phyloP scores from a whole-genome alignment of 2,329 filamentous ascomycete genomes.

The Nemania sp. region DNA sequence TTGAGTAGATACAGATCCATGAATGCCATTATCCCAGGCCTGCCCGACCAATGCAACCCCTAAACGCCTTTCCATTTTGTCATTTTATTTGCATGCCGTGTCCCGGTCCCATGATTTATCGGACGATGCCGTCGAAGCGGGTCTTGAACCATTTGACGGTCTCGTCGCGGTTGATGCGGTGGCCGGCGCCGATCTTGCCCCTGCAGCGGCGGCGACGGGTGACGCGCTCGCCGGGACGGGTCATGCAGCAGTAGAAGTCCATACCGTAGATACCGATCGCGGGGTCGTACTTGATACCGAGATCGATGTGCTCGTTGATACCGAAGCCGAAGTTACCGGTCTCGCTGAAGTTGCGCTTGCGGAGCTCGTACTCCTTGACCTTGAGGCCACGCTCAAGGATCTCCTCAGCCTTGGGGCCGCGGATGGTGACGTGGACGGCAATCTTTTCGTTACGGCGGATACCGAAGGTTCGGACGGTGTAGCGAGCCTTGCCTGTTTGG shows the following conservation, averaged over 20 bases:
- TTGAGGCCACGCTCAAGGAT: conserved; percentile 99
- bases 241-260: conserved; percentile 99
- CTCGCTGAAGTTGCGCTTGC: conserved; percentile 99
- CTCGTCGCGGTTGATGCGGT: conserved; percentile 94
- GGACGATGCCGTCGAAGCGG: conserved; percentile 97
- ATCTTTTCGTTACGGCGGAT: conserved; percentile 99
- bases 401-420: conserved; percentile 98
- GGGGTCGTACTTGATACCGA: conserved; percentile 99
- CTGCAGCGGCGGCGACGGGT: conserved; percentile 91
- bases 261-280: conserved; percentile 99
- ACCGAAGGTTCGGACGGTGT: conserved; percentile 99
- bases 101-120: conserved; percentile 65
- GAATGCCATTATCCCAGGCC: conserved; percentile 48
- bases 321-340: conserved; percentile 99
- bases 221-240: conserved; percentile 97
- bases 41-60: conserved; percentile 45
- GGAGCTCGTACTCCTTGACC: conserved; percentile 99
- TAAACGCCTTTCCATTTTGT: conserved; percentile 44
- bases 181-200: conserved; percentile 81
- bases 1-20: conserved; percentile 48
- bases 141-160: conserved; percentile 94
- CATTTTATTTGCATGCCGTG: conserved; percentile 28
- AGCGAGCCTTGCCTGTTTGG: conserved; percentile 89
- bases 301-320: conserved; percentile 99
- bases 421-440: conserved; percentile 98